Evolutionary conservation across 2,329 filamentous ascomycete species (phyloP), one percentile per base, ranked within the genome.

Genomic region (Penicillium verrucosum): DNA sequence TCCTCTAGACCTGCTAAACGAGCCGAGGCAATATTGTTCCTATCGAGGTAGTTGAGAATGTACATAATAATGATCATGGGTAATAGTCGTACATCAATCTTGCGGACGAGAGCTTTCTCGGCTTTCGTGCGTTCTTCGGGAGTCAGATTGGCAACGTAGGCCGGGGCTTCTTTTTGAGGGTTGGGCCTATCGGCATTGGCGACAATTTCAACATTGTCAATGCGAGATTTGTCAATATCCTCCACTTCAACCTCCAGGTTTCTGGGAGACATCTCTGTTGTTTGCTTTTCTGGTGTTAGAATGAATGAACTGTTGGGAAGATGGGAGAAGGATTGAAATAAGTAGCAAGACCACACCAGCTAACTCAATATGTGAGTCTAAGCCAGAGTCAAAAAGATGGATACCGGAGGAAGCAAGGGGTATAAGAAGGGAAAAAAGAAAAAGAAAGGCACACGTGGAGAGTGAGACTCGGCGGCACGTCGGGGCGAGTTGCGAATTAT

Each of bases 21-120:
- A 51, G 66, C 65, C 16, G 66, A 60, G 6, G 67, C 82, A 54
- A 85, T 84, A 55, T 85, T 84, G 65, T 84, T 85, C 41, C 80
- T 76, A 62, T 86, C 83, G 12, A 88, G 73, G 71, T 89, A 91
- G 74, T 91, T 90, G 76, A 89, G 80, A 69, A 91, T 89, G 67
- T 90, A 91, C 76, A 91, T 89, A 61, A 90, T 70, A 46, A 91
- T 83, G 56, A 91, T 77, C 73, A 86, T 85, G 0, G 87, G 87
- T 64, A 90, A 77, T 71, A 91, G 58, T 50, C 88, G 81, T 21
- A 81, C 65, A 68, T 92, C 89, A 53, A 92, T 85, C 75, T 90
- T 92, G 63, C 85, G 82, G 70, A 85, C 81, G 65, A 92, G 75
- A 36, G 77, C 80, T 56, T 74, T 78, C 68, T 90, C 87, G 1